Base-by-base conservation (phyloP, 2,329 filamentous ascomycete species). In the Colletotrichum sp. region DNA sequence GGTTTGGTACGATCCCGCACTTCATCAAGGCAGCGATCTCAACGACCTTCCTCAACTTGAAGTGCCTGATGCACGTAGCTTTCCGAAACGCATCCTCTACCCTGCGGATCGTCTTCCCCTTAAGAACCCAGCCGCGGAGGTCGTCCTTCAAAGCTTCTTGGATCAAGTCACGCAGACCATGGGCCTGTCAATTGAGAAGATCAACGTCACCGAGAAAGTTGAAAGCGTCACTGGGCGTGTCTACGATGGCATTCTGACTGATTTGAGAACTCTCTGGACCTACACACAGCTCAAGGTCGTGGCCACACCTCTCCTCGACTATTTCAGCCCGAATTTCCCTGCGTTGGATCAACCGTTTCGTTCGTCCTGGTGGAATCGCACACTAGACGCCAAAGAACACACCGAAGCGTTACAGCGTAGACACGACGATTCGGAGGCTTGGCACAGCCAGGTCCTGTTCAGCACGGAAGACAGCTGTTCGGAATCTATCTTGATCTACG, bases 401-500 rank as follows among this genome's bases (percentile, higher is more conserved):
- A 48, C 43, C 0, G 43, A 21, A 48, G n/a, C 43, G 2, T n/a
- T 48, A 0, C 43, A 7, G 43, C 9, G 43, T 3, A 48, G 43
- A 21, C 43, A 48, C 6, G 43, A 48, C 6, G 43, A 48, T 48
- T n/a, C 43, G 2, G 43, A 48, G 43, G 10, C 43, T 13, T 48
- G 43, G 43, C 43, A 48, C 43, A 21, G 43, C 6, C 0, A 48
- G 18, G 36, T 79, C 10, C n/a, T 48, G 3, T 48, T 48, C 1
- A 21, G 43, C 43, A 48, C 43, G n/a, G n/a, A 48, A 7, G 28
- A 61, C 16, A 61, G 28, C 28, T 87, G 85, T 72, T 85, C 84
- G 6, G 84, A 86, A 63, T 81, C 80, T 43, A 79, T 87, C n/a
- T 82, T 86, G 80, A 78, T 87, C 24, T 85, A 84, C 77, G 86